These are phyloP conservation scores for Ustilago esculenta DNA, from an alignment of 1,284 basidiomycete genomes.

Conservation along the genomic window DNA sequence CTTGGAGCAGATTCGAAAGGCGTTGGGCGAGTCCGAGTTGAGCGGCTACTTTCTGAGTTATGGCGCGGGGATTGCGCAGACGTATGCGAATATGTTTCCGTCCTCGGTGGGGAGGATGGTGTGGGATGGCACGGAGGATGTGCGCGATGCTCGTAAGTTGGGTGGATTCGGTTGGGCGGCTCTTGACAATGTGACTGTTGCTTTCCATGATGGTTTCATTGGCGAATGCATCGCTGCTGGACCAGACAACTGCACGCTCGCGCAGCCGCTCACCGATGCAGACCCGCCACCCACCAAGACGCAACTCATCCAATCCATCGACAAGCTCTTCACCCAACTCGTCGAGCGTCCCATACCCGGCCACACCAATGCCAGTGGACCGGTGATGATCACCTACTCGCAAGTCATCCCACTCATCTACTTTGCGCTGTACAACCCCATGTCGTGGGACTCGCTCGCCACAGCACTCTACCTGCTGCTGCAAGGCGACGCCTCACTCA, in stretches of 20 bases:
- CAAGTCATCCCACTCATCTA: slow-evolving; percentile 33
- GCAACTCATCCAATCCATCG: slow-evolving; percentile 12
- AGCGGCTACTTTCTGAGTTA: slow-evolving; percentile 44
- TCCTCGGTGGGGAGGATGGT: slow-evolving; percentile 24
- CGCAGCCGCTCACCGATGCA: not conserved
- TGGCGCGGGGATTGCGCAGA: slow-evolving; percentile 43
- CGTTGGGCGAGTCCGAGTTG: slow-evolving; percentile 19
- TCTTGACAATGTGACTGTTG: slow-evolving; percentile 43
- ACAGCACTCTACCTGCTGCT: slow-evolving; percentile 18
- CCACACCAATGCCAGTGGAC: slow-evolving; percentile 13
- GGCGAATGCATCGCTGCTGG: slow-evolving; percentile 45
- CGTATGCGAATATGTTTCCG: slow-evolving; percentile 46
- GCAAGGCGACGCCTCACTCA: slow-evolving; percentile 21
- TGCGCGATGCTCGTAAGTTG: slow-evolving; percentile 26
- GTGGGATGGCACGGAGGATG: slow-evolving; percentile 40
- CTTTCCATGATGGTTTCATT: slow-evolving; percentile 38
- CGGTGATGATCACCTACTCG: slow-evolving; percentile 36
- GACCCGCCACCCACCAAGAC: not conserved
- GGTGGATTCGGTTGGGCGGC: slow-evolving; percentile 37
- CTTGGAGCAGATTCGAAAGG: slow-evolving; percentile 37
- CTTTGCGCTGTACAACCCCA: slow-evolving; percentile 20
- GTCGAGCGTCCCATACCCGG: slow-evolving; percentile 23
- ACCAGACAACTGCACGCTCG: slow-evolving; percentile 26
- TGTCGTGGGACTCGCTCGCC: slow-evolving; percentile 21
- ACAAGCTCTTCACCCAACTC: slow-evolving; percentile 19